Percentiles rank a stretch among this genome's conserved stretches.
These are phyloP conservation scores for Clonostachys sp. DNA, from an alignment of 2,329 filamentous ascomycete species.

Conservation along the genomic window DNA sequence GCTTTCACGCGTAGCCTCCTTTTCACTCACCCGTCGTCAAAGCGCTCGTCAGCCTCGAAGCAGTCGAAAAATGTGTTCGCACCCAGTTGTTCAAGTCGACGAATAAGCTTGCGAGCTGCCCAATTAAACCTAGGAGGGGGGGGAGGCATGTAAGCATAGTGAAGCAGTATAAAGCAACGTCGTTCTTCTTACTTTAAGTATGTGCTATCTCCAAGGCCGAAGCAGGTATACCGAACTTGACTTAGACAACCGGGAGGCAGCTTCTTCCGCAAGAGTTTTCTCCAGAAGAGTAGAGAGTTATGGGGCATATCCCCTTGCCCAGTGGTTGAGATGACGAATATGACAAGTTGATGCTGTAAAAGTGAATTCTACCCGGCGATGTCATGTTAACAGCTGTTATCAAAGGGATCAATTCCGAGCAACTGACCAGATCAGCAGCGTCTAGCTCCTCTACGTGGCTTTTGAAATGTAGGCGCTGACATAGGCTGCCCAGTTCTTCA, in stretches of 20 bases:
- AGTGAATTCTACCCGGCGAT: slow-evolving; percentile 37
- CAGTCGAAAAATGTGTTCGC: slow-evolving; percentile 70
- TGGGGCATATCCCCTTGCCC: slow-evolving; percentile 90
- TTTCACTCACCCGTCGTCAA: slow-evolving; percentile 75
- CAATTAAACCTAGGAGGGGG: slow-evolving; percentile 70
- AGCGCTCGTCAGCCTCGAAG: slow-evolving; percentile 90
- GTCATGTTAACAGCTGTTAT: background rate
- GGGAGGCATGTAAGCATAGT: background rate
- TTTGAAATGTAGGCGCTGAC: slow-evolving; percentile 74
- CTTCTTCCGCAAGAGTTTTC: slow-evolving; percentile 72
- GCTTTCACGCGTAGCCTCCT: background rate
- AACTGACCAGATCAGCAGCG: slow-evolving; percentile 66
- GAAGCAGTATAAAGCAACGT: too few species aligned
- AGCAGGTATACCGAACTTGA: slow-evolving; percentile 71
- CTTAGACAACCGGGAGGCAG: slow-evolving; percentile 67
- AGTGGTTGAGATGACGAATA: slow-evolving; percentile 87
- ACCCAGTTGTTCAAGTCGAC: slow-evolving; percentile 78
- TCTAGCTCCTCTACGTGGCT: slow-evolving; percentile 76
- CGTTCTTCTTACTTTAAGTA: slow-evolving; percentile 69
- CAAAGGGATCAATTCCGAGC: background rate
- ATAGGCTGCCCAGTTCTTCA: slow-evolving; percentile 71
- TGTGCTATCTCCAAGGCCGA: slow-evolving; percentile 91
- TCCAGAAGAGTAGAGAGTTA: slow-evolving; percentile 83
- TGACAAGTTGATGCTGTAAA: slow-evolving; percentile 50
- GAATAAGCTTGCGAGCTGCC: slow-evolving; percentile 83